Base-by-base conservation (phyloP, 805 yeast species). In the Pichia deserticola region DNA sequence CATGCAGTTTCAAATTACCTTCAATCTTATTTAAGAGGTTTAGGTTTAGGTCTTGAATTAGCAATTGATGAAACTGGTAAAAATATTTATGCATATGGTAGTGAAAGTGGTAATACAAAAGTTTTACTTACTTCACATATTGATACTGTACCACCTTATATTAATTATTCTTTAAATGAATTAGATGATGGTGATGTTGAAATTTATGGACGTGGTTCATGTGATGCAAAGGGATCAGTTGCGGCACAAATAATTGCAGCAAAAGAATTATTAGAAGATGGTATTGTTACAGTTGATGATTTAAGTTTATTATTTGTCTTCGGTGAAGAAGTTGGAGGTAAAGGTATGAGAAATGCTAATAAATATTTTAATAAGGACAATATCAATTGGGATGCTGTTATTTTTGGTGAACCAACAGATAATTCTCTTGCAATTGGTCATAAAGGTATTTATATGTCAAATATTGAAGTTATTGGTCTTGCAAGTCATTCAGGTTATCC, bases 401-500 rank as follows among this genome's bases (percentile, higher is more conserved):
- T 84, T 33, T 84, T 83, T 65, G 89, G 89, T 11, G 90, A 84
- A 61, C 90, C 90, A 10, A 84, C 90, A 0, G 88, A 82, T 55
- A 69, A 76, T 60, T 81, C 78, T 57, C 68, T 84, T 25, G 87
- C 85, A 12, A 76, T 76, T 5, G 89, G 89, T 11, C 90, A 84
- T 60, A 84, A 84, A 63, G 88, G 88, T 13, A 66, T 72, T 36
- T 75, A 69, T 41, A 56, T 66, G 47, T 73, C 75, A 36, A 59
- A 67, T 5, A 51, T 80, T 29, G 52, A 61, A 15, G 78, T 74
- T n/a, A 55, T 60, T n/a, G 89, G 88, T 4, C 69, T 72, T 48
- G 76, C 86, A 2, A 67, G 80, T 5, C 89, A 84, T 59, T 77
- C 84, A 3, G 88, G 88, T 1, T 82, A 83, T 62, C 90, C 90